Conservation (phyloP, 352 stramenopile species). For the Thalassiosira mediterranea region DNA sequence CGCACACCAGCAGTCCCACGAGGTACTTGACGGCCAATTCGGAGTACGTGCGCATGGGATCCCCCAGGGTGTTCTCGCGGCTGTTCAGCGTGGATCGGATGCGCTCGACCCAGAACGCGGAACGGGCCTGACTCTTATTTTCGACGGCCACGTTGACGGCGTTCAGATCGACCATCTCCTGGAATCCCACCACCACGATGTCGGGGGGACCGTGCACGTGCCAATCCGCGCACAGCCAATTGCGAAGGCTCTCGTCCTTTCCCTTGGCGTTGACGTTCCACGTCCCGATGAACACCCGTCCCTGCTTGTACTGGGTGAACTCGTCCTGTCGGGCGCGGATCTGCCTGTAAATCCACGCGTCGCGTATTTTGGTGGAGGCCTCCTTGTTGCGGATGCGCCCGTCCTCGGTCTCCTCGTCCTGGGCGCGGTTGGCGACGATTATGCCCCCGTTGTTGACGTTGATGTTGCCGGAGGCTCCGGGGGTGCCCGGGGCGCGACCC, state of each 20-base stretch:
- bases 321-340: constrained; percentile 72
- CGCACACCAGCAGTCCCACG: constrained; percentile 95
- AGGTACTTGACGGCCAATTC: constrained; percentile 87
- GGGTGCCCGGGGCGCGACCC: constrained; percentile 2
- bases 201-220: constrained; percentile 78
- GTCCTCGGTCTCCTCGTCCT: constrained; percentile 82
- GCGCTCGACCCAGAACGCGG: constrained; percentile 88
- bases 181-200: constrained; percentile 91
- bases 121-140: constrained; percentile 91
- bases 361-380: constrained; percentile 78
- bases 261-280: constrained; percentile 99
- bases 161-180: constrained; percentile 99
- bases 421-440: constrained; percentile 55
- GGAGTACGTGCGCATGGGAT: constrained; percentile 60
- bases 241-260: constrained; percentile 85
- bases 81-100: constrained; percentile 91
- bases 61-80: constrained; percentile 51
- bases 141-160: constrained; percentile 99
- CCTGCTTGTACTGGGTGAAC: constrained; percentile 81
- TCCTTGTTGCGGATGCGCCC: constrained; percentile 76
- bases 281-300: constrained; percentile 89
- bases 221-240: constrained; percentile 84
- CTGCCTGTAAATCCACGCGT: constrained; percentile 85
- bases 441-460: constrained; percentile 21
- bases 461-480: background rate